Evolutionary conservation across 208 protist genomes (phyloP).

Genomic region (Trypanosoma caninum): DNA sequence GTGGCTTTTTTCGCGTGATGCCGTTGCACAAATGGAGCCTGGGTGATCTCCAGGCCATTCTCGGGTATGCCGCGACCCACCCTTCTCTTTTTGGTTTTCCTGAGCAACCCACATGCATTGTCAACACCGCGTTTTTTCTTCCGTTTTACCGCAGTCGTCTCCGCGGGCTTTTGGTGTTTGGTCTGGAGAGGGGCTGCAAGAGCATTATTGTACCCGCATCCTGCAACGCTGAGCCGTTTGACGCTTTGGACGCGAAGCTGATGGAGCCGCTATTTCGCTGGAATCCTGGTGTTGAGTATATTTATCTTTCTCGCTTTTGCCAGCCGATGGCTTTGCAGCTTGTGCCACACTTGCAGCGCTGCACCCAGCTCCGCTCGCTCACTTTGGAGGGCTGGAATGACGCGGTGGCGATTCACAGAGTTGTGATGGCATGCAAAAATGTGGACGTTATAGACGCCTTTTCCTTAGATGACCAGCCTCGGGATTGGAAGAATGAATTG

Average conservation of each 20-base stretch:
- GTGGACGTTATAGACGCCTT: conserved; percentile 81
- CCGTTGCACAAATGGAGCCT: conserved; percentile 79
- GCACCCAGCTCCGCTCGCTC: conserved; percentile 54
- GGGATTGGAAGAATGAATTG: conserved; percentile 84
- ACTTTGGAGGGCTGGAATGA: conserved; percentile 87
- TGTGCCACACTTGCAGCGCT: conserved; percentile 51
- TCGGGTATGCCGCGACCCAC: conserved; percentile 70
- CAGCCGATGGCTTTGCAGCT: conserved; percentile 77
- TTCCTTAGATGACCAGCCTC: conserved; percentile 63
- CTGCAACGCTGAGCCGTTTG: conserved; percentile 67
- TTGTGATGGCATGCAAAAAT: conserved; percentile 85
- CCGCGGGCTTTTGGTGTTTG: conserved; percentile 78
- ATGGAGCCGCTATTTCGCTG: conserved; percentile 82
- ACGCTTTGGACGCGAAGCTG: conserved; percentile 72
- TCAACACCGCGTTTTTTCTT: conserved; percentile 86
- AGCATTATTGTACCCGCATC: conserved; percentile 80
- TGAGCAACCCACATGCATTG: conserved; percentile 79
- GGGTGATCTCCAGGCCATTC: conserved; percentile 59
- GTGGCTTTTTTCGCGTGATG: conserved; percentile 83
- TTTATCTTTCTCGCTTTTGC: conserved; percentile 84
- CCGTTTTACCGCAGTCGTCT: conserved; percentile 66
- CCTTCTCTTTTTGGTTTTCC: conserved; percentile 88
- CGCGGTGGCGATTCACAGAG: conserved; percentile 75
- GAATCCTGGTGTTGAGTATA: conserved; percentile 85
- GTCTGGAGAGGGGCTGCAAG: conserved; percentile 81